A percentile compares a stretch with the other conserved stretches of the same genome.
phyloP scores from a whole-genome alignment of 177 flowering plant genomes.

The Vitis hybrid region DNA sequence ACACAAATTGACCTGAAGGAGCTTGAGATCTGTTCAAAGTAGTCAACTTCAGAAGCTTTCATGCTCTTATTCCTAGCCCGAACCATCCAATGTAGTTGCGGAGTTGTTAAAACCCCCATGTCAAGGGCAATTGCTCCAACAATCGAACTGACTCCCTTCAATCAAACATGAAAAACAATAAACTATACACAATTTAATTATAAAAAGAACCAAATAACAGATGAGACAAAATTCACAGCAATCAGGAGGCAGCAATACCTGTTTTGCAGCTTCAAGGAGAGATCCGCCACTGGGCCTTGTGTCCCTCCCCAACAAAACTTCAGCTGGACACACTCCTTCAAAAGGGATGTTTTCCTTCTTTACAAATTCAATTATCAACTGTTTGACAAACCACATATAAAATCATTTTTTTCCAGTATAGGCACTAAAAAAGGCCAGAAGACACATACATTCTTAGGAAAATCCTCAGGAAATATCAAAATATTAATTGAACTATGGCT shows the following conservation, averaged over 20 bases:
- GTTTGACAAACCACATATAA: slow-evolving; percentile 17
- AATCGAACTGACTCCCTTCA: slow-evolving; percentile 76
- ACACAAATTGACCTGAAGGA: slow-evolving; percentile 67
- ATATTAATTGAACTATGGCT: not conserved
- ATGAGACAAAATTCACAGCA: not conserved
- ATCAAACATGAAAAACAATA: slow-evolving; percentile 1
- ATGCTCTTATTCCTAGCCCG: slow-evolving; percentile 68
- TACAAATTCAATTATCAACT: slow-evolving; percentile 70
- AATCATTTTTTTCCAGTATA: not conserved
- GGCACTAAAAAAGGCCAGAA: not conserved
- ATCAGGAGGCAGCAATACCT: slow-evolving; percentile 35
- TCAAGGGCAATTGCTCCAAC: slow-evolving; percentile 59
- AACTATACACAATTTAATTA: not conserved
- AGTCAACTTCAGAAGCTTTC: slow-evolving; percentile 59
- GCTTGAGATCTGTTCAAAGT: slow-evolving; percentile 65
- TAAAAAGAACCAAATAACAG: not conserved
- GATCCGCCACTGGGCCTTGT: slow-evolving; percentile 91
- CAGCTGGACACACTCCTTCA: slow-evolving; percentile 42
- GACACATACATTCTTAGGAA: not conserved
- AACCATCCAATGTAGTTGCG: slow-evolving; percentile 97
- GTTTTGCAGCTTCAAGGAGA: slow-evolving; percentile 85
- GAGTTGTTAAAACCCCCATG: slow-evolving; percentile 85
- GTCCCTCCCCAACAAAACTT: slow-evolving; percentile 83
- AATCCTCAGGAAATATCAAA: not conserved
- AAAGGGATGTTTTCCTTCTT: slow-evolving; percentile 62